Conservation (phyloP, 2,329 filamentous ascomycete genomes). For the Purpureocillium lavendulum region DNA sequence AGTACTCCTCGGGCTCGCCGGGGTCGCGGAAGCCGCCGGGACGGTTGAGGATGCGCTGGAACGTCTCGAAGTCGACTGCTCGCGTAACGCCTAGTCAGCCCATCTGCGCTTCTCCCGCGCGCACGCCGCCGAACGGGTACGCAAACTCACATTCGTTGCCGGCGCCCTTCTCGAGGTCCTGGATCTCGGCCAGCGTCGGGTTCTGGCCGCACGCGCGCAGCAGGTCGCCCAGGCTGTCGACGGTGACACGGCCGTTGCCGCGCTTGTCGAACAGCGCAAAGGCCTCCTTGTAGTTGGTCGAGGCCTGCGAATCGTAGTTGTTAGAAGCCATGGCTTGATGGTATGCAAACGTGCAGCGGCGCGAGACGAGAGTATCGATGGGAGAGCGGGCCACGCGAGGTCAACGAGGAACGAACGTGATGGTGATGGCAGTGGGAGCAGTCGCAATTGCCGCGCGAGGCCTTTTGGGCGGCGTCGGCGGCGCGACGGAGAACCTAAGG, state of each 20-base stretch:
- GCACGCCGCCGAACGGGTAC: background rate
- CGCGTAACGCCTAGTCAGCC: background rate
- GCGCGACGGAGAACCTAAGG: background rate
- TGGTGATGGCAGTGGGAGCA: too few species aligned
- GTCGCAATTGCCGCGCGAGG: too few species aligned
- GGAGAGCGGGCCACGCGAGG: background rate
- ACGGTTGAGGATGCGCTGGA: slow-evolving; percentile 93
- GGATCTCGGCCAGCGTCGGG: slow-evolving; percentile 87
- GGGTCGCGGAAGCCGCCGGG: slow-evolving; percentile 97
- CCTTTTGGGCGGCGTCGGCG: too few species aligned
- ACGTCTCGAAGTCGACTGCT: slow-evolving; percentile 93
- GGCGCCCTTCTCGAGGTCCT: slow-evolving; percentile 82
- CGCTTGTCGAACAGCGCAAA: slow-evolving; percentile 99
- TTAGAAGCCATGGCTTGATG: slow-evolving; percentile 39
- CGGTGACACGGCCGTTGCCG: slow-evolving; percentile 82
- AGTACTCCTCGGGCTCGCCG: slow-evolving; percentile 96
- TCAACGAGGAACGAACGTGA: too few species aligned
- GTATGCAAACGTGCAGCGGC: background rate
- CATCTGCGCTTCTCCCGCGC: background rate
- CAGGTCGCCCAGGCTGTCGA: slow-evolving; percentile 84
- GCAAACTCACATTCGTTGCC: slow-evolving; percentile 79
- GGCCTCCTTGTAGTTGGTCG: slow-evolving; percentile 99
- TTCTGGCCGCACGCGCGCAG: slow-evolving; percentile 97
- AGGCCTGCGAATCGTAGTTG: slow-evolving; percentile 51
- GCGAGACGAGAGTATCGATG: background rate